These are phyloP conservation scores for Alternaria alternata DNA, from an alignment of 2,329 filamentous ascomycete genomes.

Conservation along the genomic window DNA sequence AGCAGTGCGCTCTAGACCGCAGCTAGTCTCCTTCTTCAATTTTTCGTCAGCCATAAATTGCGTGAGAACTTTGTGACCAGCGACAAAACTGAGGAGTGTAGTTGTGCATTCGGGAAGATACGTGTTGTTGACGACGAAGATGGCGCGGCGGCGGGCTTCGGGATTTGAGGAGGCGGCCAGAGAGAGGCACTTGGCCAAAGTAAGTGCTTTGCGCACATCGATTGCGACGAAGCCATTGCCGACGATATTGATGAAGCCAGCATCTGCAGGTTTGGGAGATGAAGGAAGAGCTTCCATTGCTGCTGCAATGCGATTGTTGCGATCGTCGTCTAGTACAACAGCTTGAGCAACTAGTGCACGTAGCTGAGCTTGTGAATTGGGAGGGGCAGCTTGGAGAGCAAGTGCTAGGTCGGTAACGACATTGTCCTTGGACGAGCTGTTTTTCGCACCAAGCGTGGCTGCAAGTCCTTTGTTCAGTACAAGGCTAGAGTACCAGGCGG, in stretches of 20 bases:
- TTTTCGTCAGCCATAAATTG: slow-evolving; percentile 46
- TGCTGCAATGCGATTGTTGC: slow-evolving; percentile 60
- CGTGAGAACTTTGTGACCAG: slow-evolving; percentile 53
- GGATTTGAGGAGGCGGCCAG: slow-evolving; percentile 54
- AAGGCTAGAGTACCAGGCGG: slow-evolving; percentile 87
- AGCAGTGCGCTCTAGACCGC: slow-evolving; percentile 55
- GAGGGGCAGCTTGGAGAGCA: slow-evolving; percentile 77
- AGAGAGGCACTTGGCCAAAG: slow-evolving; percentile 66
- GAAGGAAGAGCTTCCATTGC: slow-evolving; percentile 62
- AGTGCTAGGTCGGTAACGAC: slow-evolving; percentile 68
- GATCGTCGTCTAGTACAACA: slow-evolving; percentile 63
- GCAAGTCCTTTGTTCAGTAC: slow-evolving; percentile 74
- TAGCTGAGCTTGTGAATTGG: slow-evolving; percentile 74
- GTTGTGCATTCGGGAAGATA: slow-evolving; percentile 51
- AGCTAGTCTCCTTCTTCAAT: slow-evolving; percentile 43
- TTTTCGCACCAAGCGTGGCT: slow-evolving; percentile 66
- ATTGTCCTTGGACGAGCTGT: slow-evolving; percentile 52
- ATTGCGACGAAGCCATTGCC: slow-evolving; percentile 64
- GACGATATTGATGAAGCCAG: slow-evolving; percentile 56
- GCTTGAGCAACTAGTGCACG: slow-evolving; percentile 67
- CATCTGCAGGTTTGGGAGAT: slow-evolving; percentile 46
- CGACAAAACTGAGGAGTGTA: slow-evolving; percentile 58
- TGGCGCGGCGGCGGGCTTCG: slow-evolving; percentile 50
- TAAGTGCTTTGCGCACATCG: slow-evolving; percentile 66
- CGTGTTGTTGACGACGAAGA: slow-evolving; percentile 51